These are phyloP conservation scores for Boletus reticuloceps DNA, from an alignment of 768 basidiomycete genomes.

Conservation along the genomic window DNA sequence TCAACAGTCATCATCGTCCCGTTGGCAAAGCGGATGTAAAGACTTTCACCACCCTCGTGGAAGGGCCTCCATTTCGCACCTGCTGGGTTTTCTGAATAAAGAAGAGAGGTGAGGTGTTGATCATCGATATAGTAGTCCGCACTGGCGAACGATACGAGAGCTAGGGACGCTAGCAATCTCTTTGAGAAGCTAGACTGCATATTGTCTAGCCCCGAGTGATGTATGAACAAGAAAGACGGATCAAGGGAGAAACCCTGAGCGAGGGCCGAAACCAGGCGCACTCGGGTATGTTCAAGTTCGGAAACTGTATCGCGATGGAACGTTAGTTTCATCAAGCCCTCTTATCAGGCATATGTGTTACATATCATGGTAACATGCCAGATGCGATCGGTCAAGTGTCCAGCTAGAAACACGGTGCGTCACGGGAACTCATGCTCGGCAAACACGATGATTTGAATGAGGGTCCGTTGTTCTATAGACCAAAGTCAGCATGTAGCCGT, in stretches of 20 bases:
- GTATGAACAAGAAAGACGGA: not conserved
- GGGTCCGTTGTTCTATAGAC: too few species aligned
- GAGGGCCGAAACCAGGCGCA: too few species aligned
- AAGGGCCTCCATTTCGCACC: slow-evolving; percentile 15
- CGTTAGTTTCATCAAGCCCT: too few species aligned
- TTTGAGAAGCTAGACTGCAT: slow-evolving; percentile 4
- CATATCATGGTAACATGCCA: not conserved
- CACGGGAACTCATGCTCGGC: too few species aligned
- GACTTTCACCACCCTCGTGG: slow-evolving; percentile 8
- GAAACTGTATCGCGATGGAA: too few species aligned
- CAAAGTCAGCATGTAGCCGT: too few species aligned
- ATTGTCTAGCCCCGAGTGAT: not conserved
- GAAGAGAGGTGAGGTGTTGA: slow-evolving; percentile 11
- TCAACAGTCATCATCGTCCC: slow-evolving; percentile 11
- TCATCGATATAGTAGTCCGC: slow-evolving; percentile 19
- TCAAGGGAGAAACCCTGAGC: not conserved
- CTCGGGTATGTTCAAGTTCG: too few species aligned
- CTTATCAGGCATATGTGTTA: too few species aligned
- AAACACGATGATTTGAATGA: too few species aligned
- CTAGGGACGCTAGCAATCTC: not conserved
- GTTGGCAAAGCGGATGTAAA: slow-evolving; percentile 10
- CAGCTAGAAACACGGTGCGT: too few species aligned
- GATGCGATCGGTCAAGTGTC: too few species aligned
- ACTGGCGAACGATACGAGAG: not conserved
- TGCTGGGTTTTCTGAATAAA: slow-evolving; percentile 11